Conservation (phyloP, 345 rosid species). For the Heritiera littoralis region DNA sequence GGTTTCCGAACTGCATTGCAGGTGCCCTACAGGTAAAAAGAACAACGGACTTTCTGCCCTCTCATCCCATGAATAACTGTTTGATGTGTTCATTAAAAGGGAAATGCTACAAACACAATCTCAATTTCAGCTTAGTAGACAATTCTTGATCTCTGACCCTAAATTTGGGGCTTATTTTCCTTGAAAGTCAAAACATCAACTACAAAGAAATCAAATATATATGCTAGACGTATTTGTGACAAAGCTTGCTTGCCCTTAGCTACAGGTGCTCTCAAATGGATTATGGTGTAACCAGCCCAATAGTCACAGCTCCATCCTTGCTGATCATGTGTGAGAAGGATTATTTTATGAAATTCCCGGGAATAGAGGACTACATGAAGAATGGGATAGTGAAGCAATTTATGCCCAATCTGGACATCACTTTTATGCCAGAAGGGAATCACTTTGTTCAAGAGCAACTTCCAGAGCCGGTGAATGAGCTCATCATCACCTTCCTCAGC, state of each 20-base stretch:
- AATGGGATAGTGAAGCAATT: constrained; percentile 15
- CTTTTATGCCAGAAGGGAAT: constrained; percentile 44
- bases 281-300: neutral
- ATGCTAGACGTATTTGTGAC: neutral
- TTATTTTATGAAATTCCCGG: neutral
- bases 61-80: neutral
- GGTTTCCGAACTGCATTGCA: constrained; percentile 45
- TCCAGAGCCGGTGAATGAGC: constrained; percentile 49
- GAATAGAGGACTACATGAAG: constrained; percentile 11
- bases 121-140: neutral
- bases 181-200: neutral
- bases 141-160: neutral
- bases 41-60: neutral
- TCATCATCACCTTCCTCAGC: constrained; percentile 42
- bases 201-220: neutral
- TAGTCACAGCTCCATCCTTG: constrained; percentile 2
- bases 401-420: constrained; percentile 21
- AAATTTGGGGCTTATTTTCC: neutral
- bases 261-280: constrained; percentile 14
- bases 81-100: neutral
- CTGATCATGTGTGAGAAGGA: constrained; percentile 23
- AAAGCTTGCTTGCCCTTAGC: neutral
- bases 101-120: neutral
- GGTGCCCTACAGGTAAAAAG: constrained; percentile 48
- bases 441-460: constrained; percentile 62